These are phyloP conservation scores for Metarhizium brunneum DNA, from an alignment of 2,329 filamentous ascomycete species.

Conservation along the genomic window DNA sequence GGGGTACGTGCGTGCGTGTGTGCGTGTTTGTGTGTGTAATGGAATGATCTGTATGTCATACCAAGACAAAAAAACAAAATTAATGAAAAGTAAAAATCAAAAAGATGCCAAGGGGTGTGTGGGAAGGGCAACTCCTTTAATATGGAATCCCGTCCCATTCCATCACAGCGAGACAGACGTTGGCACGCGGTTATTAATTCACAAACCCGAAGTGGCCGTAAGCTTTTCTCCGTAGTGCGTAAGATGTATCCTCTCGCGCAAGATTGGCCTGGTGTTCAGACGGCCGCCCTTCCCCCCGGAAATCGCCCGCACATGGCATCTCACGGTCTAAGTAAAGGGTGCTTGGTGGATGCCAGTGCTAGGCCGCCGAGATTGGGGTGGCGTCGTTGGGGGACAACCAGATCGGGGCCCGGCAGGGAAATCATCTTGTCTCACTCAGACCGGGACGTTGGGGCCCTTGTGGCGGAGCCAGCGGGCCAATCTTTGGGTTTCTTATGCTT, in stretches of 20 bases:
- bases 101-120: not conserved
- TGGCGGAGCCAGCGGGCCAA: no score
- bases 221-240: not conserved
- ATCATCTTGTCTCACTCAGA: not conserved
- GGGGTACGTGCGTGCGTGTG: not conserved
- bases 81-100: not conserved
- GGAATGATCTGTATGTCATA: not conserved
- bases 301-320: conserved; percentile 13
- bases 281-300: conserved; percentile 5
- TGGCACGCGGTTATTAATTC: not conserved
- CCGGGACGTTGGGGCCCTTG: no score
- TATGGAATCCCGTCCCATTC: not conserved
- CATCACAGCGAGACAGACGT: not conserved
- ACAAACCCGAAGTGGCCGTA: not conserved
- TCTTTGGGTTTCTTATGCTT: no score
- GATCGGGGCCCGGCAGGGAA: not conserved
- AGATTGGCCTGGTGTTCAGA: not conserved
- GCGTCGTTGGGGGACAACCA: not conserved
- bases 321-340: conserved; percentile 8
- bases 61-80: not conserved
- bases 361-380: not conserved
- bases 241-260: not conserved
- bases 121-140: not conserved
- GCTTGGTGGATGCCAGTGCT: not conserved
- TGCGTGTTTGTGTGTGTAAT: no score